A percentile compares a stretch with the other conserved stretches of the same genome.
Evolutionary conservation across 352 stramenopile species (phyloP).

Genomic region (Phytophthora aleatoria): DNA sequence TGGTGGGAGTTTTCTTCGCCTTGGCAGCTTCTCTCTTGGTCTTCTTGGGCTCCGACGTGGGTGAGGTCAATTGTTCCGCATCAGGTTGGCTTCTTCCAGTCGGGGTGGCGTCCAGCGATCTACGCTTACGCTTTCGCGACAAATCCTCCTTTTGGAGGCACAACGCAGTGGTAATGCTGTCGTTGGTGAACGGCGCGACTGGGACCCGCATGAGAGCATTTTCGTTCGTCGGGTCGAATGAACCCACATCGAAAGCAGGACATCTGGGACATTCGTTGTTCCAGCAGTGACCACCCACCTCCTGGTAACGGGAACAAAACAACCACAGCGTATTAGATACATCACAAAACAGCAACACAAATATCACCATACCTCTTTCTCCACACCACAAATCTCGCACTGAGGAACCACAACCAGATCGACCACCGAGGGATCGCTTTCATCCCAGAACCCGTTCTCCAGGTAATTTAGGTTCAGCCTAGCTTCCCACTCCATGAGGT

Average conservation of each 20-base stretch:
- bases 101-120: slow-evolving; percentile 24
- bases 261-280: slow-evolving; percentile 76
- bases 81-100: slow-evolving; percentile 6
- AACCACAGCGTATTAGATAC: slow-evolving; percentile 10
- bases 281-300: slow-evolving; percentile 49
- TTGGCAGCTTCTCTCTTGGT: slow-evolving; percentile 43
- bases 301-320: slow-evolving; percentile 2
- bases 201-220: slow-evolving; percentile 63
- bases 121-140: slow-evolving; percentile 60
- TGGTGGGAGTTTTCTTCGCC: slow-evolving; percentile 30
- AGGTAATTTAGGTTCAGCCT: slow-evolving; percentile 69
- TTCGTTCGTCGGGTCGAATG: slow-evolving; percentile 39
- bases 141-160: slow-evolving; percentile 44
- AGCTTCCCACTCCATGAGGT: slow-evolving; percentile 78
- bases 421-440: slow-evolving; percentile 55
- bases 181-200: slow-evolving; percentile 50
- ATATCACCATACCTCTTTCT: slow-evolving; percentile 70
- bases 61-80: slow-evolving; percentile 7
- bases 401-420: slow-evolving; percentile 74
- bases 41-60: slow-evolving; percentile 46
- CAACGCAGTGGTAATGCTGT: slow-evolving; percentile 61
- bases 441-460: slow-evolving; percentile 60
- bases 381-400: slow-evolving; percentile 82
- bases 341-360: neutral
- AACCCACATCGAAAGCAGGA: slow-evolving; percentile 54